These are phyloP conservation scores for Emergomyces orientalis DNA, from an alignment of 2,329 filamentous ascomycete genomes.

Conservation along the genomic window DNA sequence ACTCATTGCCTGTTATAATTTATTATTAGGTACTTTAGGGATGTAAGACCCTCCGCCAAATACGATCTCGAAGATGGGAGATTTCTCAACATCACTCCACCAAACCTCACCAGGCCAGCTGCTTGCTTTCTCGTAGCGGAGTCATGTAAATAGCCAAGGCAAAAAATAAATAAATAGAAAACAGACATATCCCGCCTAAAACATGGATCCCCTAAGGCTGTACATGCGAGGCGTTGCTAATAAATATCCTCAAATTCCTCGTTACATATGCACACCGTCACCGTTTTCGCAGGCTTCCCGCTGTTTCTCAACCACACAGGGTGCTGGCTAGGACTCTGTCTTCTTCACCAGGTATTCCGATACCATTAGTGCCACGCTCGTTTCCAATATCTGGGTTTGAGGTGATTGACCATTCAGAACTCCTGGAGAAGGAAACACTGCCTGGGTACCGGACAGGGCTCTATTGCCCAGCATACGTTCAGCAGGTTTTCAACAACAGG, in stretches of 20 bases:
- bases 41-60: too few species aligned
- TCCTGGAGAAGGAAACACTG: conserved; percentile 1
- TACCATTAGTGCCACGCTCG: background rate
- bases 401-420: conserved; percentile 5
- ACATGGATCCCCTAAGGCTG: background rate
- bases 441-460: background rate
- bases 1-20: too few species aligned
- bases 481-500: background rate
- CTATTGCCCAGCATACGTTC: conserved; percentile 6
- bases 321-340: background rate
- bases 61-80: too few species aligned
- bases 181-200: background rate
- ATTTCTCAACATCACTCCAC: too few species aligned
- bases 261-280: background rate
- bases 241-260: background rate
- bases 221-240: background rate
- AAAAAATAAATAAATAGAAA: too few species aligned
- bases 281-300: background rate
- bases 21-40: too few species aligned
- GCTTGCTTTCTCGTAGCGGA: too few species aligned
- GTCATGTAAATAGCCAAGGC: too few species aligned
- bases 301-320: background rate
- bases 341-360: background rate
- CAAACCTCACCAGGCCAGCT: too few species aligned
- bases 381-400: conserved; percentile 5